Conservation (phyloP, 176 grass and related monocot species). For the Microstegium vimineum region DNA sequence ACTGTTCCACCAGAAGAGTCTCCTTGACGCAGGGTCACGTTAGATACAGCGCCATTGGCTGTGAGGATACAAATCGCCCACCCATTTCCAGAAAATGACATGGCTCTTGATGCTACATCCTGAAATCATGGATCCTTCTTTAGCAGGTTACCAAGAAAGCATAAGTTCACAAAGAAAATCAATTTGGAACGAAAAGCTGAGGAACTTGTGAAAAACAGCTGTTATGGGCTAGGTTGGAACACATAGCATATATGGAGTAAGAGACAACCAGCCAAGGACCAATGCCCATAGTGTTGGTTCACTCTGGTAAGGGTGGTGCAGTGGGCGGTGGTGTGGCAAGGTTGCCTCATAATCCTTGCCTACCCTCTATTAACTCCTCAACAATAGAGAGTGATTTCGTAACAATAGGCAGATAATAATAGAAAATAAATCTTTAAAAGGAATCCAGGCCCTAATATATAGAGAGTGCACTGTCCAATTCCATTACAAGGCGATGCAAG, state of each 20-base stretch:
- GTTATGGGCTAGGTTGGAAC: background rate
- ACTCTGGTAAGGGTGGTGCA: background rate
- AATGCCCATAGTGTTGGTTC: background rate
- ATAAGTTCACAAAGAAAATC: background rate
- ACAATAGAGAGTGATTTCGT: background rate
- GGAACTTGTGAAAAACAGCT: background rate
- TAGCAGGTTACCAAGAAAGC: slow-evolving; percentile 21
- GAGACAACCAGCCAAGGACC: background rate
- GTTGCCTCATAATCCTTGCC: background rate
- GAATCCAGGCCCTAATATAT: background rate
- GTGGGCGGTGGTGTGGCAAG: background rate
- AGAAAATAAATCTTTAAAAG: background rate
- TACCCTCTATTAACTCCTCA: background rate
- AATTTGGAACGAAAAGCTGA: background rate
- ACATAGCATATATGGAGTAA: background rate
- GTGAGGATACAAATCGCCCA: slow-evolving; percentile 61
- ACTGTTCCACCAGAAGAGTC: slow-evolving; percentile 50
- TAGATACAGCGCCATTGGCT: slow-evolving; percentile 60
- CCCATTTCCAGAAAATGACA: slow-evolving; percentile 58
- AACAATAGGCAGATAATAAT: background rate
- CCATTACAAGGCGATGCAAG: background rate
- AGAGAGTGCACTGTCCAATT: background rate
- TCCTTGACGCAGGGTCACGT: slow-evolving; percentile 45
- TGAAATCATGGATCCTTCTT: slow-evolving; percentile 30
- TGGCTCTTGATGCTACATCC: slow-evolving; percentile 50